phyloP scores from a whole-genome alignment of 169 alveolate species.

The Plasmodium yoelii region DNA sequence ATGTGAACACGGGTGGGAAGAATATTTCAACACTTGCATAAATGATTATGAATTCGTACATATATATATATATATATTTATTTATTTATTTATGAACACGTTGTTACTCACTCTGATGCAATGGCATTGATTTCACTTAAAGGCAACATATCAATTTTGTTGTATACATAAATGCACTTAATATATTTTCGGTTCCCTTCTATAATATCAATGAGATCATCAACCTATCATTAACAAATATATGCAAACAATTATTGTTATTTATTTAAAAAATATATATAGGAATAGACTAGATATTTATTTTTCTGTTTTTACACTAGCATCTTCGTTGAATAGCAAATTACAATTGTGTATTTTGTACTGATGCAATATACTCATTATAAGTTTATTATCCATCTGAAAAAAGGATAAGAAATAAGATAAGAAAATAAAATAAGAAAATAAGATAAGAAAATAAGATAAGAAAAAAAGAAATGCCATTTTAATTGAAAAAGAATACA shows the following conservation, averaged over 20 bases:
- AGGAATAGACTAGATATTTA: neutral
- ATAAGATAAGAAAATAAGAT: neutral
- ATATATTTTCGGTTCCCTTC: conserved; percentile 96
- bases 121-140: conserved; percentile 76
- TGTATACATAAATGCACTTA: conserved; percentile 95
- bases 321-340: conserved; percentile 94
- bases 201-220: conserved; percentile 98
- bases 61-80: too few relatives aligned
- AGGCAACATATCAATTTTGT: conserved; percentile 94
- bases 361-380: conserved; percentile 87
- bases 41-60: neutral
- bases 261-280: conserved; percentile 18
- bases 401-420: neutral
- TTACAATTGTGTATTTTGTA: conserved; percentile 96
- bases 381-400: conserved; percentile 74
- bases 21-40: neutral
- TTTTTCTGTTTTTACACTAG: conserved; percentile 86
- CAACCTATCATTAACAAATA: conserved; percentile 80
- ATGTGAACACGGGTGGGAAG: neutral
- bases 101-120: conserved; percentile 12
- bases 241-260: conserved; percentile 9
- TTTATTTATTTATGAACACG: neutral
- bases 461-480: neutral
- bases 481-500: neutral
- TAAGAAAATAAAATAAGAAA: too few relatives aligned